A percentile compares a stretch with the other conserved stretches of the same genome.
phyloP scores from a whole-genome alignment of 768 basidiomycete genomes.

The Suillus bovinus region DNA sequence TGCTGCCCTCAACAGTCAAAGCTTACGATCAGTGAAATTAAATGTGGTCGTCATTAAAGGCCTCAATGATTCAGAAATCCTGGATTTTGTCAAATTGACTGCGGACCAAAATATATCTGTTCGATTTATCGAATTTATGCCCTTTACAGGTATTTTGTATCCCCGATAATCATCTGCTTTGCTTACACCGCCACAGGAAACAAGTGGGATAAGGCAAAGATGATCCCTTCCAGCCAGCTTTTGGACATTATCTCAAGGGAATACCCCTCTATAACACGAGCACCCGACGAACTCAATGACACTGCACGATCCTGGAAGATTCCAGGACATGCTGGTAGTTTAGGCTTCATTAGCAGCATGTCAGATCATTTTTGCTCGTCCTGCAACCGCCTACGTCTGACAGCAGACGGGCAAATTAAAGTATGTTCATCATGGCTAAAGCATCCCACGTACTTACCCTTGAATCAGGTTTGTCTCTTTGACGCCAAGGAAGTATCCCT shows the following conservation, averaged over 20 bases:
- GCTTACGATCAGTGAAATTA: constrained; percentile 67
- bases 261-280: constrained; percentile 56
- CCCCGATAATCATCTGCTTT: constrained; percentile 1
- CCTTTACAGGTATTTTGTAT: constrained; percentile 68
- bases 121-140: constrained; percentile 94
- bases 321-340: constrained; percentile 66
- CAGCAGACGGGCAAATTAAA: constrained; percentile 92
- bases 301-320: constrained; percentile 82
- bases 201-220: constrained; percentile 80
- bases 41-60: constrained; percentile 84
- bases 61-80: constrained; percentile 78
- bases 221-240: constrained; percentile 74
- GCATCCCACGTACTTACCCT: constrained; percentile 3
- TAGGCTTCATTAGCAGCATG: constrained; percentile 94
- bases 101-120: constrained; percentile 63
- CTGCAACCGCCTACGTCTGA: constrained; percentile 82
- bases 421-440: constrained; percentile 32
- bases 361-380: constrained; percentile 89
- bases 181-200: constrained; percentile 56
- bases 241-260: constrained; percentile 47
- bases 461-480: constrained; percentile 76
- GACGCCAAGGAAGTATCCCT: constrained; percentile 84
- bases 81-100: constrained; percentile 79
- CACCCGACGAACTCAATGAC: constrained; percentile 69
- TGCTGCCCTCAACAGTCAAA: constrained; percentile 53